A percentile compares a stretch with the other conserved stretches of the same genome.
These are phyloP conservation scores for Candolleomyces eurysporus DNA, from an alignment of 768 basidiomycete genomes.

Conservation along the genomic window DNA sequence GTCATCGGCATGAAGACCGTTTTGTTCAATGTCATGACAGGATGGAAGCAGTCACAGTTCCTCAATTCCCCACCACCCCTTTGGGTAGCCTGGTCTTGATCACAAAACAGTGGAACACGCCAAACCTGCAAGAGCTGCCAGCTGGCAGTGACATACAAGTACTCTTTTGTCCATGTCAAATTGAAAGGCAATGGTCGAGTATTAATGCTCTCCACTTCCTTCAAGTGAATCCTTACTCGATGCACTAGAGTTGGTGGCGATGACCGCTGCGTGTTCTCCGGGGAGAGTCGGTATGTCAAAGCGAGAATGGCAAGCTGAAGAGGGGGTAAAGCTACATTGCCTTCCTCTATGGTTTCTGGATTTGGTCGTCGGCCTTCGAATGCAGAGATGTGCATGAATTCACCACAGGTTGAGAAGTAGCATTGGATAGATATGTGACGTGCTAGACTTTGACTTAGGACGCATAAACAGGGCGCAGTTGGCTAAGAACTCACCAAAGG, in stretches of 20 bases:
- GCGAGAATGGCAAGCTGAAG: conserved; percentile 18
- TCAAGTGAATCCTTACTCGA: conserved; percentile 14
- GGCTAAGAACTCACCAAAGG: conserved; percentile 17
- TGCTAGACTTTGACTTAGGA: conserved; percentile 8
- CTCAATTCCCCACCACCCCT: background rate
- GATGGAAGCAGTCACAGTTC: background rate
- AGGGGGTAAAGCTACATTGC: background rate
- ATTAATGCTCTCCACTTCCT: conserved; percentile 4
- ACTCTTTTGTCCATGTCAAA: conserved; percentile 22
- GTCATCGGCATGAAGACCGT: background rate
- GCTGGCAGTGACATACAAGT: conserved; percentile 22
- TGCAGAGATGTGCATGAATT: conserved; percentile 24
- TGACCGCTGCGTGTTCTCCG: conserved; percentile 12
- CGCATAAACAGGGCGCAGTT: background rate
- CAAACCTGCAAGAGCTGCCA: conserved; percentile 13
- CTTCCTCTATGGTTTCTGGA: background rate
- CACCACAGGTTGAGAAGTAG: conserved; percentile 23
- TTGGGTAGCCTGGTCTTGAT: background rate
- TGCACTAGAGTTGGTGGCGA: conserved; percentile 18
- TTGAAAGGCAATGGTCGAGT: conserved; percentile 23
- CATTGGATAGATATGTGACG: conserved; percentile 24
- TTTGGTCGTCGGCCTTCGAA: conserved; percentile 19
- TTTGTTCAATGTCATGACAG: background rate
- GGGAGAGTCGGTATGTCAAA: conserved; percentile 21
- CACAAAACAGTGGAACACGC: conserved; percentile 20